Conservation (phyloP, 345 rosid species). For the Eucalyptus cladocalyx region DNA sequence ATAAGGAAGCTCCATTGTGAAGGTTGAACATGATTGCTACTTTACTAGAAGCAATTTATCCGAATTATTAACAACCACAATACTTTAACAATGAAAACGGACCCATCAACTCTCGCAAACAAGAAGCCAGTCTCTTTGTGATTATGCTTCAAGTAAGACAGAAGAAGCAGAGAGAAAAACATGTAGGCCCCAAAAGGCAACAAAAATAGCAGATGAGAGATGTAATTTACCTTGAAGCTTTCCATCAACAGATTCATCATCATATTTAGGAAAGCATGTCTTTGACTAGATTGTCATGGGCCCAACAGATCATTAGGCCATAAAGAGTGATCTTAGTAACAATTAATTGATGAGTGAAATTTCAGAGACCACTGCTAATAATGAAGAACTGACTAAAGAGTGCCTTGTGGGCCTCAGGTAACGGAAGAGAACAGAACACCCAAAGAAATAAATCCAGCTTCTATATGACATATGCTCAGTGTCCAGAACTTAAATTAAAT, state of each 20-base stretch:
- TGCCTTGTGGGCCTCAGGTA: neutral
- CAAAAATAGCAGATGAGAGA: neutral
- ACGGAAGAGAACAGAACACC: neutral
- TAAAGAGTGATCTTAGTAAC: neutral
- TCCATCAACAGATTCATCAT: neutral
- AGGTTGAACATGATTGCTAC: neutral
- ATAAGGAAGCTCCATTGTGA: neutral
- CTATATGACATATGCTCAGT: neutral
- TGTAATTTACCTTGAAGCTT: neutral
- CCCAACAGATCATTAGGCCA: conserved; percentile 5
- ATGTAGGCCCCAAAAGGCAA: neutral
- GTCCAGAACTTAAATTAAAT: neutral
- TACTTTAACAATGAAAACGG: neutral
- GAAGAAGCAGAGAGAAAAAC: neutral
- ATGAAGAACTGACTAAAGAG: neutral
- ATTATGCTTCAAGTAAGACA: neutral
- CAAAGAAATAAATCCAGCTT: neutral
- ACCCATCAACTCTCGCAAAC: neutral
- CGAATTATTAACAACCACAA: neutral
- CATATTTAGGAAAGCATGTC: neutral
- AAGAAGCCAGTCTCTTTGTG: neutral
- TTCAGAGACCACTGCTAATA: neutral
- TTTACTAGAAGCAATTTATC: neutral
- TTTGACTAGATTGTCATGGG: neutral
- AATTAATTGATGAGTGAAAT: neutral